Base-by-base conservation (phyloP, 2,329 filamentous ascomycete genomes). In the Calonectria pseudoreteaudii region DNA sequence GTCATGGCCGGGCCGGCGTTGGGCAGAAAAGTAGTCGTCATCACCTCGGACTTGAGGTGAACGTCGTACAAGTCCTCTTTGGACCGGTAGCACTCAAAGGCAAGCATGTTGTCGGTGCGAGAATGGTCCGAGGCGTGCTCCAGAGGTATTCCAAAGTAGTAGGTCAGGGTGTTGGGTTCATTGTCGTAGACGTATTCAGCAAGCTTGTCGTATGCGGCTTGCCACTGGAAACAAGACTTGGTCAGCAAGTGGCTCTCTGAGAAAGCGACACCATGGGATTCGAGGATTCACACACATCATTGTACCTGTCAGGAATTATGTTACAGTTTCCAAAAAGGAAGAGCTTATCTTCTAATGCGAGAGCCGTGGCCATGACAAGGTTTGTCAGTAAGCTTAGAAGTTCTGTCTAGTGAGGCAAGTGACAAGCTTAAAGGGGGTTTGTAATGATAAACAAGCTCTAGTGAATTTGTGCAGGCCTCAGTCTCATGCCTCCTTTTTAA, bases 101-200 rank as follows among this genome's bases (percentile, higher is more conserved):
- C 77, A 53, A 79, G 72, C 74, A 80, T 76, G 71, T 73, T 74
- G 67, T 78, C 74, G 52, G 78, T 79, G 7, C 76, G 74, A 44
- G 76, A 79, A 4, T 72, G 77, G 64, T 73, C 58, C 18, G 72
- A 60, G 50, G 75, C 76, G 58, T 78, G 75, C 30, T 79, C 75
- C 34, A 80, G 76, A 20, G 85, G 85, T 58, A 86, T 82, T 66
- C 85, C 85, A 74, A 87, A 86, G 80, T 86, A 86, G 79, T 86
- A 87, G 2, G 85, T 82, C 74, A 83, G 78, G 0, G 84, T 86
- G 14, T 82, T 83, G 50, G 80, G 81, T 74, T 86, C 84, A 9
- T 81, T 76, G 65, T 67, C 73, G 72, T 68, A 81, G 73, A 86
- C 84, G 62, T 86, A 82, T 36, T 77, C 74, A 38, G 81, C 84